Evolutionary conservation across 352 stramenopile genomes (phyloP).

Genomic region (Thalassiosira hispida): DNA sequence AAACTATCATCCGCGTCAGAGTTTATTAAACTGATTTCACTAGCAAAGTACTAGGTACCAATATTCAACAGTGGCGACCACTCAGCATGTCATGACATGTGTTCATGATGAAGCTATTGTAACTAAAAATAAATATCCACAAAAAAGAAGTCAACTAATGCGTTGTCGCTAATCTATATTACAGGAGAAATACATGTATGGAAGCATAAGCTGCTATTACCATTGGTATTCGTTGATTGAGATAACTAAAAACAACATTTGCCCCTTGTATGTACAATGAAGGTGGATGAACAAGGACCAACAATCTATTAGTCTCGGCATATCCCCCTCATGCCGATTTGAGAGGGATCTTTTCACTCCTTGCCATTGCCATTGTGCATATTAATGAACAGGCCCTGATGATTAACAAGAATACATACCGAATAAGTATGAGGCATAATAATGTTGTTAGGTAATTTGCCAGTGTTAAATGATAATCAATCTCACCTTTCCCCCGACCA

Average conservation of each 20-base stretch:
- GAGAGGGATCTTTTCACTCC: background rate
- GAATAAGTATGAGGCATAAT: no score
- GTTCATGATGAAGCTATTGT: no score
- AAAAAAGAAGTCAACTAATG: no score
- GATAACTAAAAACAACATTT: background rate
- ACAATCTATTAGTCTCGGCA: background rate
- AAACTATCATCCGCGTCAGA: background rate
- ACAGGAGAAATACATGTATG: background rate
- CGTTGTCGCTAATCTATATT: no score
- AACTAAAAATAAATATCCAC: no score
- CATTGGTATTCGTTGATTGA: background rate
- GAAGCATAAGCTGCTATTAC: background rate
- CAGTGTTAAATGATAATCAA: conserved; percentile 13
- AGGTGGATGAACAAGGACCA: background rate
- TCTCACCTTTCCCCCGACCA: conserved; percentile 34
- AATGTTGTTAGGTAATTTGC: background rate
- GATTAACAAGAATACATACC: background rate
- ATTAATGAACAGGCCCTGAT: background rate
- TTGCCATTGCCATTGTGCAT: background rate
- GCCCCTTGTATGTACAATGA: background rate
- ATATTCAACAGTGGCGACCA: no score
- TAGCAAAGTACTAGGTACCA: no score
- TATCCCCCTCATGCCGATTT: background rate
- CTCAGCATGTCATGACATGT: no score
- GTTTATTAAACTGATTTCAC: no score